Conservation (phyloP, 2,329 filamentous ascomycete genomes). For the Chrysoporthe deuterocubensis region DNA sequence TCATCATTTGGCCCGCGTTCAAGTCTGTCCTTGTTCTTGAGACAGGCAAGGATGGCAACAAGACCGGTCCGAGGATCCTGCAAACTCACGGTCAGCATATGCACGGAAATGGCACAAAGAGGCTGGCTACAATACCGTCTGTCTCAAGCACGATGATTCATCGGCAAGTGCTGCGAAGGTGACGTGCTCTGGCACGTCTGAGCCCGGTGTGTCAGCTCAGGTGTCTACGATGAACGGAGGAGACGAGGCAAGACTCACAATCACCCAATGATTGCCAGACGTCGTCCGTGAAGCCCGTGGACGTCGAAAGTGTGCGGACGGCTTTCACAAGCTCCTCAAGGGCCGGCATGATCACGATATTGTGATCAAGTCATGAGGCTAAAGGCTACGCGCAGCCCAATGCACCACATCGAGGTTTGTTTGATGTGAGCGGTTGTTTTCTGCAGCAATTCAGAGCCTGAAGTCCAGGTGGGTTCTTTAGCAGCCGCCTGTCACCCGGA, state of each 20-base stretch:
- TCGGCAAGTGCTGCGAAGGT: conserved; percentile 15
- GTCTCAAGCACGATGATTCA: conserved; percentile 2
- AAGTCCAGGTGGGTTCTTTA: neutral
- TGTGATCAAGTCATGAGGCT: neutral
- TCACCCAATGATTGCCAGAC: conserved; percentile 19
- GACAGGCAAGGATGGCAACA: conserved; percentile 19
- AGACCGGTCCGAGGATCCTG: conserved; percentile 17
- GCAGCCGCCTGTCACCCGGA: neutral
- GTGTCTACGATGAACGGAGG: neutral
- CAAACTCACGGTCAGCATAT: conserved; percentile 7
- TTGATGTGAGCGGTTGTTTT: neutral
- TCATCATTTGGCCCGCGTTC: conserved; percentile 12
- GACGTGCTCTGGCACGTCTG: conserved; percentile 18
- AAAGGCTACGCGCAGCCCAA: neutral
- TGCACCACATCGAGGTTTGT: neutral
- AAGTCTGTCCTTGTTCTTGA: conserved; percentile 15
- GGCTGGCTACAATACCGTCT: conserved; percentile 12
- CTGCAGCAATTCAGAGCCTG: neutral
- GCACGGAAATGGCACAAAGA: neutral
- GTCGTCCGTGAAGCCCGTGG: conserved; percentile 12
- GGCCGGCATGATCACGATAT: conserved; percentile 15
- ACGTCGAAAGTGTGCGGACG: neutral
- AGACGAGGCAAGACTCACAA: conserved; percentile 10
- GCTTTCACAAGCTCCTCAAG: conserved; percentile 9
- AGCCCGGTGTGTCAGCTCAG: conserved; percentile 10